Percentiles rank a stretch among this genome's conserved stretches.
phyloP scores from a whole-genome alignment of 176 grass and related monocot genomes.

The Metroxylon sagu region DNA sequence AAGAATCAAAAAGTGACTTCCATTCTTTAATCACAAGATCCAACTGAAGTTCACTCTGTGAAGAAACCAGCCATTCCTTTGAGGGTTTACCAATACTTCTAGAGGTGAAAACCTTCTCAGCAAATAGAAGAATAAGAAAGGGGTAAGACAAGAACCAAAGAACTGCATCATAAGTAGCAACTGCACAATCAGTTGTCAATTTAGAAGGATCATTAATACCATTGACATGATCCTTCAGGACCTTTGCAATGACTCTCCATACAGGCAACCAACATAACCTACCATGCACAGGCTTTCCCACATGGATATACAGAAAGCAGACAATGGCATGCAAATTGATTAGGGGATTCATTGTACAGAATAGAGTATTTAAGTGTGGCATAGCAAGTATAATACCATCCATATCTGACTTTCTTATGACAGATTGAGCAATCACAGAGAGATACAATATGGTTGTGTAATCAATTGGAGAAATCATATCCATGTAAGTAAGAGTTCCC shows the following conservation, averaged over 20 bases:
- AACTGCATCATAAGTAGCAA: conserved; percentile 4
- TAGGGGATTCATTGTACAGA: conserved; percentile 1
- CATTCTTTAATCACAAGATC: conserved; percentile 29
- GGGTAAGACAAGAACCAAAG: conserved; percentile 49
- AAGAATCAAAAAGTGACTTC: conserved; percentile 29
- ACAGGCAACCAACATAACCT: conserved; percentile 28
- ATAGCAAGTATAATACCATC: conserved; percentile 6
- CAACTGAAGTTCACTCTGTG: conserved; percentile 14
- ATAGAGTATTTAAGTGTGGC: conserved; percentile 18
- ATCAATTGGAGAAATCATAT: conserved; percentile 47
- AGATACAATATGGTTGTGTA: conserved; percentile 29
- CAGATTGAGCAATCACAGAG: conserved; percentile 31
- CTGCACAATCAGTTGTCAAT: conserved; percentile 2
- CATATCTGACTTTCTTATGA: conserved; percentile 15
- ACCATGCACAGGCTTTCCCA: conserved; percentile 1
- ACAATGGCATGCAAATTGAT: conserved; percentile 24
- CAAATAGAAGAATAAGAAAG: conserved; percentile 21
- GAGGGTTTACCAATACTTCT: conserved; percentile 13
- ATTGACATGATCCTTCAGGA: conserved; percentile 11
- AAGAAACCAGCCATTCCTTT: not conserved
- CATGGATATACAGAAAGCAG: conserved; percentile 37
- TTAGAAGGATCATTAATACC: not conserved
- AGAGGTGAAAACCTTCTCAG: not conserved
- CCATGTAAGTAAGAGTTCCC: conserved; percentile 23
- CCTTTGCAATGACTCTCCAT: conserved; percentile 34